Conservation (phyloP, 495 filamentous ascomycete genomes). For the Trichoderma reesei region DNA sequence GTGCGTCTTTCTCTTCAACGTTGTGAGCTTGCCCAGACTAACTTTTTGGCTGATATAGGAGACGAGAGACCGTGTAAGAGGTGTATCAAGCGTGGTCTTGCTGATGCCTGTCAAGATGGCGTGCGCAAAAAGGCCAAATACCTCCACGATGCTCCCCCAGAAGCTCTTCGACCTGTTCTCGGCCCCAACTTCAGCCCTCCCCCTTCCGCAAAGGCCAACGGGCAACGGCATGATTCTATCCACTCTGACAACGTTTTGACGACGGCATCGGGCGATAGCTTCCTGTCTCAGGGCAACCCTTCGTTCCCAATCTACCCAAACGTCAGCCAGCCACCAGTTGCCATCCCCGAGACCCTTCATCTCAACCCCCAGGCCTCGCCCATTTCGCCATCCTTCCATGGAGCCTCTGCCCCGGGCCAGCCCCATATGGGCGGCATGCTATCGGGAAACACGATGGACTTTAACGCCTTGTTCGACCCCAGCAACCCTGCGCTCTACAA, state of each 20-base stretch:
- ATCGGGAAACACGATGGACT: constrained; percentile 26
- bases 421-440: constrained; percentile 21
- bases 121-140: constrained; percentile 99
- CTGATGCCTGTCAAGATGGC: constrained; percentile 86
- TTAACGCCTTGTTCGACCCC: constrained; percentile 69
- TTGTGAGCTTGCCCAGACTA: neutral
- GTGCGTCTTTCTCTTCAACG: constrained; percentile 44
- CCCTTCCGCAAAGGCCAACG: constrained; percentile 23
- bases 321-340: constrained; percentile 18
- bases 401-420: constrained; percentile 15
- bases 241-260: constrained; percentile 21
- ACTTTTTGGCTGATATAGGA: constrained; percentile 25
- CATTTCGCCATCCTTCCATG: constrained; percentile 56
- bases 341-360: constrained; percentile 37
- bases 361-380: constrained; percentile 57
- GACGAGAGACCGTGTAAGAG: constrained; percentile 82
- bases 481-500: constrained; percentile 87
- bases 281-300: constrained; percentile 29
- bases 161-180: constrained; percentile 47
- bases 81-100: constrained; percentile 86
- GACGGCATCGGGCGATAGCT: constrained; percentile 22
- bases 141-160: constrained; percentile 86
- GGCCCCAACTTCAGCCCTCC: constrained; percentile 45
- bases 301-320: constrained; percentile 25
- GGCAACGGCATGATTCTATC: constrained; percentile 22